phyloP scores from a whole-genome alignment of 345 rosid species.

The Isatis tinctoria region DNA sequence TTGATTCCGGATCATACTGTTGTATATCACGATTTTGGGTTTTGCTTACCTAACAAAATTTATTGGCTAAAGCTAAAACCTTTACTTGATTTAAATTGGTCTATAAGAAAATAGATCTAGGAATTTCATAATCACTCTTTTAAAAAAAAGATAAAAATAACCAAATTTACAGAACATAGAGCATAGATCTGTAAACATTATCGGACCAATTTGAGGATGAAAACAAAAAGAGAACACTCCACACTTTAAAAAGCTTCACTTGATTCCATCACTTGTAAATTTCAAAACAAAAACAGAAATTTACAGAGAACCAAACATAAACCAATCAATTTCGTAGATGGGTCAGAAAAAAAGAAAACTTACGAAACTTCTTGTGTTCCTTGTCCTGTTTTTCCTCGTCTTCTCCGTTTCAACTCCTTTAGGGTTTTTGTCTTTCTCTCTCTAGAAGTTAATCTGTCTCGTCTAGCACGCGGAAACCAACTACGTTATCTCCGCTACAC shows the following conservation, averaged over 20 bases:
- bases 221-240: neutral
- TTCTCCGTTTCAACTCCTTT: conserved; percentile 11
- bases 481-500: conserved; percentile 27
- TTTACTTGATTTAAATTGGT: neutral
- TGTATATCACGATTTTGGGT: neutral
- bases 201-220: neutral
- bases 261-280: neutral
- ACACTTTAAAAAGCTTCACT: neutral
- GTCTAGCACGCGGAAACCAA: conserved; percentile 25
- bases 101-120: conserved; percentile 11
- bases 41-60: neutral
- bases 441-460: conserved; percentile 2
- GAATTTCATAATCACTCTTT: neutral
- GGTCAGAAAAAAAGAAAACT: neutral
- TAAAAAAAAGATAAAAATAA: neutral
- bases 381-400: neutral
- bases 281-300: neutral
- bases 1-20: neutral
- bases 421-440: conserved; percentile 16
- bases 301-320: neutral
- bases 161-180: neutral
- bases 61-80: neutral
- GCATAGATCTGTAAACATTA: neutral
- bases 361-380: neutral
- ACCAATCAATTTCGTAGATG: neutral